Percentiles rank a stretch among this genome's conserved stretches.
Conservation (phyloP, 2,329 filamentous ascomycete genomes). For the Alternaria triticimaculans region DNA sequence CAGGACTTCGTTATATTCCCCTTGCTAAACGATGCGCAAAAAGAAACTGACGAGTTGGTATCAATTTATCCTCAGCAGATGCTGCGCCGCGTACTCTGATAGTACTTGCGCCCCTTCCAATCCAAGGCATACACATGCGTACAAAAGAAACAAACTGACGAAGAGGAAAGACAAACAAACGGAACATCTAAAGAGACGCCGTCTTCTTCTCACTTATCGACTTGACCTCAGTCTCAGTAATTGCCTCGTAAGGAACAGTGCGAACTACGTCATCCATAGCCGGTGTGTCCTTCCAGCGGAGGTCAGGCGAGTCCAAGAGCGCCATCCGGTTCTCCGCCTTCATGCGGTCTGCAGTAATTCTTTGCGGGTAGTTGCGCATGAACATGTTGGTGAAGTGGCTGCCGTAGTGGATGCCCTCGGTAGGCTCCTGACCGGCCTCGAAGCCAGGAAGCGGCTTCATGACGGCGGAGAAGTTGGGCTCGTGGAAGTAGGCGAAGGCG, state of each 20-base stretch:
- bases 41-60: neutral
- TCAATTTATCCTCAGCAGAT: neutral
- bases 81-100: neutral
- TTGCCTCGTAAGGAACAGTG: neutral
- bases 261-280: neutral
- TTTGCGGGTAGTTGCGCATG: slow-evolving; percentile 14
- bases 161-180: neutral
- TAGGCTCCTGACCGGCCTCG: slow-evolving; percentile 4
- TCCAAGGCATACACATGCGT: neutral
- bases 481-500: slow-evolving; percentile 15
- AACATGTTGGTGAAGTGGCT: slow-evolving; percentile 17
- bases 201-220: neutral
- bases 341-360: slow-evolving; percentile 6
- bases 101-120: neutral
- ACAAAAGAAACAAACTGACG: neutral
- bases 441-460: slow-evolving; percentile 13
- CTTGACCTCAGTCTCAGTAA: neutral
- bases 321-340: slow-evolving; percentile 8
- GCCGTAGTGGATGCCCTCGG: slow-evolving; percentile 11
- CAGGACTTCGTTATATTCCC: neutral
- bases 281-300: slow-evolving; percentile 1
- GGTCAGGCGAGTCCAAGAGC: slow-evolving; percentile 3
- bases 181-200: neutral
- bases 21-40: neutral
- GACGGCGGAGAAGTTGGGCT: slow-evolving; percentile 13